Evolutionary conservation across 192 early-diverging fungal species (phyloP).

Genomic region (Coemansia sp.): DNA sequence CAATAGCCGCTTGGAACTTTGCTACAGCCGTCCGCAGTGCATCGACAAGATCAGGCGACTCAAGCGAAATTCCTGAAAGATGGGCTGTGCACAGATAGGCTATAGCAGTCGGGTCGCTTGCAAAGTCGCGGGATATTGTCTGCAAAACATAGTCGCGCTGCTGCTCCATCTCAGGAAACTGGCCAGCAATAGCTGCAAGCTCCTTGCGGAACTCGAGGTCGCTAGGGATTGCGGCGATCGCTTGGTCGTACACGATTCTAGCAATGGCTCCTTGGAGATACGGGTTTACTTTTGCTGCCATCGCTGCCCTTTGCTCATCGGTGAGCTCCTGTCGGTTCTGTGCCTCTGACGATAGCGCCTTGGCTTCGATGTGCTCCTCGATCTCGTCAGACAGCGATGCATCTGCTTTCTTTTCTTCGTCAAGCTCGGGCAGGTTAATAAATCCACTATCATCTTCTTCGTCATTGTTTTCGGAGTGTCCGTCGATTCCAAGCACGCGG

Average conservation of each 20-base stretch:
- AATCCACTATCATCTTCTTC: slow-evolving; percentile 41
- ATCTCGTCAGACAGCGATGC: slow-evolving; percentile 22
- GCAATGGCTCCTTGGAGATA: slow-evolving; percentile 75
- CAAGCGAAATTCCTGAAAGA: slow-evolving; percentile 59
- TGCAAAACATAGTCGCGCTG: slow-evolving; percentile 14
- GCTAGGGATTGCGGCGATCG: slow-evolving; percentile 70
- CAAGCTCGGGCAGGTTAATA: slow-evolving; percentile 59
- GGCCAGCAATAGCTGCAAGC: slow-evolving; percentile 65
- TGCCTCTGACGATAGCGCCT: slow-evolving; percentile 33
- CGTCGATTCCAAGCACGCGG: slow-evolving; percentile 71
- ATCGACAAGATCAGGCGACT: slow-evolving; percentile 60
- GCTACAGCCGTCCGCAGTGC: slow-evolving; percentile 47
- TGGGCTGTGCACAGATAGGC: slow-evolving; percentile 60
- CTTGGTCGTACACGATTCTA: slow-evolving; percentile 75
- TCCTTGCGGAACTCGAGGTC: slow-evolving; percentile 73
- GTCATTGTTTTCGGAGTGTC: slow-evolving; percentile 27
- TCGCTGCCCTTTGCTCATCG: slow-evolving; percentile 51
- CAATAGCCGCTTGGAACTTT: slow-evolving; percentile 50
- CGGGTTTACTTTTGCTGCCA: slow-evolving; percentile 56
- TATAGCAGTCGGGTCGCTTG: slow-evolving; percentile 27
- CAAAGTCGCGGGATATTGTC: slow-evolving; percentile 40
- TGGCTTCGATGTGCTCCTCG: slow-evolving; percentile 46
- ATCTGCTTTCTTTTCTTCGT: slow-evolving; percentile 55
- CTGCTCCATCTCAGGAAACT: slow-evolving; percentile 55
- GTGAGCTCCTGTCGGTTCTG: slow-evolving; percentile 26